Evolutionary conservation across 306 rosid species (phyloP).

Genomic region (Datisca glomerata): DNA sequence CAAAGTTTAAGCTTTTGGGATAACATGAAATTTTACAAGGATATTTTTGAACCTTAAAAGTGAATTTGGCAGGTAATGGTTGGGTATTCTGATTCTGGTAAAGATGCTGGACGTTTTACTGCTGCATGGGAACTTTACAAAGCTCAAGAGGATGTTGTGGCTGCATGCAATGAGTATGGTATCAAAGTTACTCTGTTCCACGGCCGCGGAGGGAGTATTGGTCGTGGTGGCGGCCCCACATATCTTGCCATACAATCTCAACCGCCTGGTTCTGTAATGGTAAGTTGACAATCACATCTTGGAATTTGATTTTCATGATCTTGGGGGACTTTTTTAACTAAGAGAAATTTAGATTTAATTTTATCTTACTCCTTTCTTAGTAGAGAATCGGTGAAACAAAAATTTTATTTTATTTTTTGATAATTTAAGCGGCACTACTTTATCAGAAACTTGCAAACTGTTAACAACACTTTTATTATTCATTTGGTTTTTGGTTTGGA

Average conservation of each 20-base stretch:
- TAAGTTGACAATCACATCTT: constrained; percentile 21
- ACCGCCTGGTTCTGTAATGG: constrained; percentile 97
- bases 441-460: no score
- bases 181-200: constrained; percentile 85
- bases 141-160: constrained; percentile 96
- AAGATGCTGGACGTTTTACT: constrained; percentile 93
- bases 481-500: no score
- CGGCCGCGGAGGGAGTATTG: constrained; percentile 95
- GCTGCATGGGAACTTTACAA: constrained; percentile 98
- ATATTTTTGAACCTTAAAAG: constrained; percentile 5
- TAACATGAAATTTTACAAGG: no score
- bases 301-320: not conserved
- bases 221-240: constrained; percentile 98
- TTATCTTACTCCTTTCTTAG: no score
- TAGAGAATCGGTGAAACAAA: no score
- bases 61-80: constrained; percentile 75
- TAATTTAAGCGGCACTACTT: no score
- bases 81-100: constrained; percentile 94
- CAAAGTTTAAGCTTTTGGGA: no score
- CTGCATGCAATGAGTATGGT: constrained; percentile 79
- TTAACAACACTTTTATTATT: no score
- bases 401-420: no score
- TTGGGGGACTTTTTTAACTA: not conserved
- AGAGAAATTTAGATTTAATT: no score
- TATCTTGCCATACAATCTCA: constrained; percentile 97